A percentile compares a stretch with the other conserved stretches of the same genome.
Conservation (phyloP, 495 filamentous ascomycete species). For the Talaromyces wortmannii region DNA sequence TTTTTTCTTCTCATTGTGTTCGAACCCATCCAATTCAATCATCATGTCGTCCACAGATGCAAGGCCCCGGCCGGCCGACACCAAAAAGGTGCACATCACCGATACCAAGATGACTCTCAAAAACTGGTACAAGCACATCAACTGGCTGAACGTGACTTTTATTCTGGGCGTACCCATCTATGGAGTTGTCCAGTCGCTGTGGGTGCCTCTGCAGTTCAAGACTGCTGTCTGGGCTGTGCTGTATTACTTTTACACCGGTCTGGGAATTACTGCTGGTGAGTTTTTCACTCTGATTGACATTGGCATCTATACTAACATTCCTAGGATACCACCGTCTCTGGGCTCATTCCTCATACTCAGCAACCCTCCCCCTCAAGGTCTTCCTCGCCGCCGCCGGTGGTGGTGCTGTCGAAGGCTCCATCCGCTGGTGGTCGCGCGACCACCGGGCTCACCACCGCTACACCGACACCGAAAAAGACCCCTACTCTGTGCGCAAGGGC, state of each 20-base stretch:
- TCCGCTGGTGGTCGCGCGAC: slow-evolving; percentile 95
- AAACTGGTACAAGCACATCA: slow-evolving; percentile 97
- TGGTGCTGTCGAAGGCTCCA: slow-evolving; percentile 92
- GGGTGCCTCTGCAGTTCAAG: slow-evolving; percentile 68
- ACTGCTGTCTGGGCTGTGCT: slow-evolving; percentile 74
- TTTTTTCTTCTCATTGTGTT: too few species aligned
- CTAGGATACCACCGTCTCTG: slow-evolving; percentile 83
- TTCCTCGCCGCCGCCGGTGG: slow-evolving; percentile 89
- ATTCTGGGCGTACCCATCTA: slow-evolving; percentile 79
- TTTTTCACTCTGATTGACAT: slow-evolving; percentile 10
- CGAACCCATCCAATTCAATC: too few species aligned
- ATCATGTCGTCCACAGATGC: slow-evolving; percentile 31
- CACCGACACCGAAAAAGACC: slow-evolving; percentile 98
- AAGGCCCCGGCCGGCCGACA: slow-evolving; percentile 30
- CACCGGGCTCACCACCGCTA: slow-evolving; percentile 98
- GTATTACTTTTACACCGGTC: slow-evolving; percentile 90
- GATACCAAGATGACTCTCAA: slow-evolving; percentile 64
- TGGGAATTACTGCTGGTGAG: slow-evolving; percentile 82
- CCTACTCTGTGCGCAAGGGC: slow-evolving; percentile 98
- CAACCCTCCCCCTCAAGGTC: slow-evolving; percentile 78
- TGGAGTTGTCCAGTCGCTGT: slow-evolving; percentile 71
- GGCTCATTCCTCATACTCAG: slow-evolving; percentile 94
- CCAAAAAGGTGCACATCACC: slow-evolving; percentile 51
- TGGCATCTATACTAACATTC: slow-evolving; percentile 9
- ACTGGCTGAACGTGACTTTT: slow-evolving; percentile 86